Base-by-base conservation (phyloP, 2,329 filamentous ascomycete genomes). In the Nigrospora osmanthi region DNA sequence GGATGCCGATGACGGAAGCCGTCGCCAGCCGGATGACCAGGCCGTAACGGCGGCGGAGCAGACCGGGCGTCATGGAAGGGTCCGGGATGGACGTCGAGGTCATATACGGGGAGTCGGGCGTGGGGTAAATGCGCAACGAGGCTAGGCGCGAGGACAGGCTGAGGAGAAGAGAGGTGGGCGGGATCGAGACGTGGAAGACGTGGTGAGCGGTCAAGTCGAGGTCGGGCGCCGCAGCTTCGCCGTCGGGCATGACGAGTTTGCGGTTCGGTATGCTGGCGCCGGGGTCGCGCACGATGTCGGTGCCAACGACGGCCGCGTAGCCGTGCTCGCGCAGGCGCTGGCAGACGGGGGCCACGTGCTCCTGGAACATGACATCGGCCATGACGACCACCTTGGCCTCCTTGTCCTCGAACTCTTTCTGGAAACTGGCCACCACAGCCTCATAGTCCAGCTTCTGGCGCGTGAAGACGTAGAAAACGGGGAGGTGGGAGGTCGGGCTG, bases 381-480 rank as follows among this genome's bases (percentile, higher is more conserved):
- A 94, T 89, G 30, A 98, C 64, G 7, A 95, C 75, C 11, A 91
- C 72, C 48, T 82, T 86, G 15, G 77, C 67, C 0, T 72, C 63
- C 52, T 72, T 78, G 36, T 84, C 76, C 0, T 75, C 69, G 57
- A 91, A 95, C 19, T 83, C 83, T 11, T 72, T 65, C 53, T 75
- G 73, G 63, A 97, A 91, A 1, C 78, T 75, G 6, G 68, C 61
- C 9, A 77, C 59, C 1, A 83, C 75, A 0, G 70, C 64, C 1
- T 79, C 75, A 36, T 83, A 64, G 48, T 88, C 74, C 14, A 98
- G 72, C 2, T 73, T 64, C 51, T 85, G 83, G 40, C 75, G 76
- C 0, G 93, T 98, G 60, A 93, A 97, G 47, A 96, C 81, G 61
- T 96, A 89, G 41, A 96, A 80, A 17, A 95, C 90, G 0, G 91